Conservation (phyloP, 495 filamentous ascomycete species). For the Hypoxylon lienhwacheense region DNA sequence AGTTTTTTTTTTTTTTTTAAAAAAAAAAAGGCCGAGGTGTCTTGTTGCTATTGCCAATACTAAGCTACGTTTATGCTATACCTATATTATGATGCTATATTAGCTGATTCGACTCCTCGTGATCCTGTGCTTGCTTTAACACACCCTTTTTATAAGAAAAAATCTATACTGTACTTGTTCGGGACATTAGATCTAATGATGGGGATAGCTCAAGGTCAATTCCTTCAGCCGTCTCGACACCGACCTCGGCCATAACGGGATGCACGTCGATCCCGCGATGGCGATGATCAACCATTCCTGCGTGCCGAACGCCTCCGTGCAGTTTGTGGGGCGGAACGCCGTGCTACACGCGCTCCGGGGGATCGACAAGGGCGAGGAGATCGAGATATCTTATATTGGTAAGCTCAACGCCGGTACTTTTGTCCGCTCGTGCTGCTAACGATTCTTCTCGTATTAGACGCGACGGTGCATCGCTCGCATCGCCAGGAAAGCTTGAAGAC, state of each 20-base stretch:
- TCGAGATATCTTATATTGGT: slow-evolving; percentile 57
- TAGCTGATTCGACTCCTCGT: too few species aligned
- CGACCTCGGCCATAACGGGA: slow-evolving; percentile 43
- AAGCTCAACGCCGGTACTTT: slow-evolving; percentile 10
- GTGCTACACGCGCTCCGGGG: slow-evolving; percentile 43
- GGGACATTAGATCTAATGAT: slow-evolving; percentile 9
- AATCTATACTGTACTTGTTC: neutral
- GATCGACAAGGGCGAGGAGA: slow-evolving; percentile 51
- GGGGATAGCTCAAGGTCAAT: slow-evolving; percentile 49
- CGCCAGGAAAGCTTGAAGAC: slow-evolving; percentile 40
- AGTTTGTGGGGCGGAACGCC: slow-evolving; percentile 48
- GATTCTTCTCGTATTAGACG: slow-evolving; percentile 34
- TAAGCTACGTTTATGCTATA: too few species aligned
- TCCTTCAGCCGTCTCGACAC: slow-evolving; percentile 49
- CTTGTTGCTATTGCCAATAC: too few species aligned
- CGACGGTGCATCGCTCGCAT: slow-evolving; percentile 34
- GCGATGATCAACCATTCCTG: slow-evolving; percentile 60
- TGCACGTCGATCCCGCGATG: slow-evolving; percentile 48
- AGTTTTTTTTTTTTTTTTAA: neutral
- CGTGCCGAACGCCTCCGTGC: slow-evolving; percentile 52
- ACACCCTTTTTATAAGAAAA: too few species aligned
- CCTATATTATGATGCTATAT: too few species aligned
- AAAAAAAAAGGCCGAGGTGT: too few species aligned
- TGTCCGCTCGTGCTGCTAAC: neutral
- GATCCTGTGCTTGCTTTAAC: too few species aligned